phyloP scores from a whole-genome alignment of 1,284 basidiomycete genomes.

The Tilletiopsis washingtonensis region DNA sequence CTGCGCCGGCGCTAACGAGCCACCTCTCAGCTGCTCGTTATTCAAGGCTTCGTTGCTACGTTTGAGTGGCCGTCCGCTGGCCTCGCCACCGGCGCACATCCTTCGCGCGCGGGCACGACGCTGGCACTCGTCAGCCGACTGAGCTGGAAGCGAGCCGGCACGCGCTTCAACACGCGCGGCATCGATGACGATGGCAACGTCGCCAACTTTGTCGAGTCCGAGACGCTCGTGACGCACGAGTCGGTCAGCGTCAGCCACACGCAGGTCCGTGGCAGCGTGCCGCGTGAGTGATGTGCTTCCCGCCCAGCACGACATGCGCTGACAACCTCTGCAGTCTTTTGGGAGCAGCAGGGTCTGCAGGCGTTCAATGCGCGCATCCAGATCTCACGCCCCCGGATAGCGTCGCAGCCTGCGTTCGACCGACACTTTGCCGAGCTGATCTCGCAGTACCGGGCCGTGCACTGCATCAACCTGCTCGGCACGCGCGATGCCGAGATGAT shows the following conservation, averaged over 20 bases:
- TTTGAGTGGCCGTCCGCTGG: background rate
- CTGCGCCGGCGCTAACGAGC: no score
- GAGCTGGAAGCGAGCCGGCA: slow-evolving; percentile 91
- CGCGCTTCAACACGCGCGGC: slow-evolving; percentile 91
- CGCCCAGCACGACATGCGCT: no score
- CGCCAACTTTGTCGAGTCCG: slow-evolving; percentile 97
- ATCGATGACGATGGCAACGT: slow-evolving; percentile 96
- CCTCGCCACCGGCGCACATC: slow-evolving; percentile 22
- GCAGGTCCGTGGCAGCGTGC: slow-evolving; percentile 79
- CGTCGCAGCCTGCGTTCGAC: slow-evolving; percentile 91
- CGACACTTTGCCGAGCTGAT: slow-evolving; percentile 75
- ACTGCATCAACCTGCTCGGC: slow-evolving; percentile 43
- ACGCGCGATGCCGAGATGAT: slow-evolving; percentile 71
- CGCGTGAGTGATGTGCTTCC: no score
- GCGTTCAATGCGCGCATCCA: slow-evolving; percentile 37
- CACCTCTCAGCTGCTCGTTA: slow-evolving; percentile 60
- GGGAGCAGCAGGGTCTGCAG: slow-evolving; percentile 88
- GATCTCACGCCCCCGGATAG: slow-evolving; percentile 66
- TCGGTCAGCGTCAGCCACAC: slow-evolving; percentile 79
- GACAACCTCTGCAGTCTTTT: no score
- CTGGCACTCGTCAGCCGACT: slow-evolving; percentile 73
- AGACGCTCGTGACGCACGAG: slow-evolving; percentile 77
- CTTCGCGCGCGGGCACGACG: slow-evolving; percentile 49
- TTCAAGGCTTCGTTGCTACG: slow-evolving; percentile 77
- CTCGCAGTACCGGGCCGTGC: slow-evolving; percentile 33